phyloP scores from a whole-genome alignment of 2,329 filamentous ascomycete species.

The Botrytis aclada region DNA sequence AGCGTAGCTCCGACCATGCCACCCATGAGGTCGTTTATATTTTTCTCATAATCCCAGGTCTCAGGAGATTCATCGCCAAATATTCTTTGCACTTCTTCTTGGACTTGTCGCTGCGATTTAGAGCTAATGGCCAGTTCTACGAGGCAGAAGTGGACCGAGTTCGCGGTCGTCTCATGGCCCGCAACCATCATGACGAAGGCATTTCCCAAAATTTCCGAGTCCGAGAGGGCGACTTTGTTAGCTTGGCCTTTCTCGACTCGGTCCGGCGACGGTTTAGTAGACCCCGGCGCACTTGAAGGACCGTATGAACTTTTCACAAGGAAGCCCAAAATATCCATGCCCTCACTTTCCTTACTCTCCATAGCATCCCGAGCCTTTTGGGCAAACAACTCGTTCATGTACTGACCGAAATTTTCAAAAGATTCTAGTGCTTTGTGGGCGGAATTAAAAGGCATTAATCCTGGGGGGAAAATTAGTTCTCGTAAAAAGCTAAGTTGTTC shows the following conservation, averaged over 20 bases:
- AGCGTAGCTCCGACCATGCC: slow-evolving; percentile 71
- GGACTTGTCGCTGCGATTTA: slow-evolving; percentile 60
- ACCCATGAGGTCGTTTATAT: slow-evolving; percentile 62
- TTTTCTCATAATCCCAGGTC: slow-evolving; percentile 68
- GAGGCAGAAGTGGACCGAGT: slow-evolving; percentile 68
- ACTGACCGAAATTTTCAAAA: slow-evolving; percentile 55
- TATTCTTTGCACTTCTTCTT: slow-evolving; percentile 65
- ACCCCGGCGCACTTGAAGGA: slow-evolving; percentile 10
- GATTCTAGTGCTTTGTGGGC: slow-evolving; percentile 47
- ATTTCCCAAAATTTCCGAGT: slow-evolving; percentile 69
- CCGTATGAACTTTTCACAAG: slow-evolving; percentile 46
- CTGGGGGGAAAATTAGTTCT: slow-evolving; percentile 28
- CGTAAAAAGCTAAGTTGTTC: neutral
- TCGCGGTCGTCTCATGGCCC: slow-evolving; percentile 79
- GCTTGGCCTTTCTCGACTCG: slow-evolving; percentile 48
- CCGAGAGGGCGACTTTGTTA: slow-evolving; percentile 52
- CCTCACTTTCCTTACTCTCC: slow-evolving; percentile 40
- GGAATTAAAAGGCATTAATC: slow-evolving; percentile 44
- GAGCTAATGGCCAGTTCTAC: slow-evolving; percentile 65
- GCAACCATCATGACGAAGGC: slow-evolving; percentile 67
- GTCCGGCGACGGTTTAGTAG: slow-evolving; percentile 43
- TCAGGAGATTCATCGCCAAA: slow-evolving; percentile 56
- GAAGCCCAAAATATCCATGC: slow-evolving; percentile 56
- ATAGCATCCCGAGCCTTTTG: slow-evolving; percentile 48
- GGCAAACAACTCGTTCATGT: slow-evolving; percentile 58